Evolutionary conservation across 257 asterid genomes (phyloP).

Genomic region (Misopates orontium): DNA sequence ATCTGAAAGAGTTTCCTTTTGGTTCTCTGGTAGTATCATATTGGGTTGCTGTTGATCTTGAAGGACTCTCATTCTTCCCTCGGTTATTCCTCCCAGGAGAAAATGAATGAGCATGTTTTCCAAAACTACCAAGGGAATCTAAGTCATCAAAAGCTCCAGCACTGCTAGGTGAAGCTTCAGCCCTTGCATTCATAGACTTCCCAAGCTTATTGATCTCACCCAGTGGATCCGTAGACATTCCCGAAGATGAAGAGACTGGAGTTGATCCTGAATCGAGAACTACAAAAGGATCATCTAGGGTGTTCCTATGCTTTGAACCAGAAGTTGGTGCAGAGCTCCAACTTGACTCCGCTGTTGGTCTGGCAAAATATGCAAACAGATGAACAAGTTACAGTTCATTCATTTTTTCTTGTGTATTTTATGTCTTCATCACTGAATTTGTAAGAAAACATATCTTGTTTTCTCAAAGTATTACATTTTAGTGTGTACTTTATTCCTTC

Average conservation of each 20-base stretch:
- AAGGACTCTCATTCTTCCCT: conserved; percentile 57
- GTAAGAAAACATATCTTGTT: not conserved
- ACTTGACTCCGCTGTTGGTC: conserved; percentile 67
- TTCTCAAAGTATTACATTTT: not conserved
- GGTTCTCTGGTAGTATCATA: conserved; percentile 51
- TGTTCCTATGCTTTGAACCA: conserved; percentile 45
- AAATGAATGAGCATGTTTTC: conserved; percentile 53
- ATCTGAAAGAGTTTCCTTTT: conserved; percentile 47
- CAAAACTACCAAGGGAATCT: conserved; percentile 66
- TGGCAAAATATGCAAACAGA: conserved; percentile 40
- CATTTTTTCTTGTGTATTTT: conserved; percentile 1
- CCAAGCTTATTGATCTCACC: conserved; percentile 60
- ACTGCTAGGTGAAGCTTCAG: conserved; percentile 54
- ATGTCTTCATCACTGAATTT: not conserved
- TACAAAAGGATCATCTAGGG: conserved; percentile 72
- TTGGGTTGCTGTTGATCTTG: conserved; percentile 48
- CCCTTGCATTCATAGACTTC: conserved; percentile 57
- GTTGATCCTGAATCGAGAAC: conserved; percentile 64
- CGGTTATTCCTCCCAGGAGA: conserved; percentile 55
- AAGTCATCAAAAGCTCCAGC: conserved; percentile 77
- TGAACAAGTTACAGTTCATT: conserved; percentile 6
- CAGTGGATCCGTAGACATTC: conserved; percentile 63
- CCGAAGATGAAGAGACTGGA: conserved; percentile 51
- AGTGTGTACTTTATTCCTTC: conserved; percentile 12
- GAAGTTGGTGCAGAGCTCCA: conserved; percentile 56